phyloP scores from a whole-genome alignment of 2,329 filamentous ascomycete species.

The Teratosphaeria gauchensis region DNA sequence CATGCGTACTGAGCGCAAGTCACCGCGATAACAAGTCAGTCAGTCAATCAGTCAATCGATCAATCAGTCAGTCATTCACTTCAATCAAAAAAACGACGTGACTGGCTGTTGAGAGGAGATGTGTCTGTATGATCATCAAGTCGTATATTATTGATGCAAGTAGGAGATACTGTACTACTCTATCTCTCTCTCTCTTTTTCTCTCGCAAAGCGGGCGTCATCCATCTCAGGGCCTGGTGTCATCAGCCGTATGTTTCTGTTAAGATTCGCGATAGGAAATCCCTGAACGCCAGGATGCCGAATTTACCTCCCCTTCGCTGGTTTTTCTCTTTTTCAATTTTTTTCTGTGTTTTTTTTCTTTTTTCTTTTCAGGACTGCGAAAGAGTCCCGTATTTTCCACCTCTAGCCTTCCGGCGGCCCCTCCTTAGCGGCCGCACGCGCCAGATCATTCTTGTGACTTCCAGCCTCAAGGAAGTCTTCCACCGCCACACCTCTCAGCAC shows the following conservation, averaged over 20 bases:
- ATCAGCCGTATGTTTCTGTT: neutral
- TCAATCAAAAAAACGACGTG: no score
- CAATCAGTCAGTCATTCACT: no score
- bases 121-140: no score
- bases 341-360: neutral
- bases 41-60: no score
- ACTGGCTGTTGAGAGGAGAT: no score
- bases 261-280: neutral
- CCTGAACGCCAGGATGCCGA: neutral
- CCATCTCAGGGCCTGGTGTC: neutral
- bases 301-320: neutral
- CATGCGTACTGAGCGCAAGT: no score
- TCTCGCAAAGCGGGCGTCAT: neutral
- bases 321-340: neutral
- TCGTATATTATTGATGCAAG: neutral
- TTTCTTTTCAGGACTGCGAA: neutral
- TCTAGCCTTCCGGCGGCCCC: neutral
- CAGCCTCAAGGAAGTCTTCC: neutral
- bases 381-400: neutral
- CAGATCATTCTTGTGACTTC: neutral
- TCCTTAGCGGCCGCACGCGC: neutral
- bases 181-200: neutral
- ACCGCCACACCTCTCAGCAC: neutral
- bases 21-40: no score
- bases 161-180: neutral